Base-by-base conservation (phyloP, 371 early-diverging fungal species). In the Mucor lusitanicus region DNA sequence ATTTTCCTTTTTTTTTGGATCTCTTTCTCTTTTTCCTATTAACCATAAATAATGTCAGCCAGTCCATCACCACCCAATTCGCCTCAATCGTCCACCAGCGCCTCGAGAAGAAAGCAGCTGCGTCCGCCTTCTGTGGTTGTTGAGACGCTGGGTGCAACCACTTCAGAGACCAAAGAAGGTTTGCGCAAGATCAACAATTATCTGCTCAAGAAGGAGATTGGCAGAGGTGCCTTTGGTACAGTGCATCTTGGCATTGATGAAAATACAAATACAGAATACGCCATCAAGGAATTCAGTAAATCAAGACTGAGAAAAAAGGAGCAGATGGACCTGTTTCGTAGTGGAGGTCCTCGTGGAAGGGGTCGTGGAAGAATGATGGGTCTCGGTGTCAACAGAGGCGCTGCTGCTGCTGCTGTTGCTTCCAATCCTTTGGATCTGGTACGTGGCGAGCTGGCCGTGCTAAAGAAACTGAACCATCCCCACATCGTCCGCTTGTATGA, bases 271-370 rank as follows among this genome's bases (percentile, higher is more conserved):
- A 67, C 60, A 15, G 74, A 82, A 82, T 91, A 88, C 84, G 95
- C 97, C 9, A 89, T 96, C 67, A 98, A 98, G 78, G 96, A 94
- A 72, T 94, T 95, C 62, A 90, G 89, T 75, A 96, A 96, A 71
- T 77, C 88, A n/a, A 86, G 90, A 50, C 75, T 97, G 46, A 89
- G 94, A 57, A 90, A 90, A 58, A 87, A 87, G 65, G 88, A 89
- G 59, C 89, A 89, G 67, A 79, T 86, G 23, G 82, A 86, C 42
- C 72, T 80, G 57, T 77, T 87, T 61, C 81, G 82, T 12, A 79
- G 81, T 50, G 69, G 70, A 13, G 73, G 70, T 37, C 68, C 73
- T 21, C 35, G 70, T 30, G 64, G 87, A 70, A 63, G 89, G 59
- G 78, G 72, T 6, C 75, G 79, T 35, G 75, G 79, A 3, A 70